Conservation (phyloP, 305 asterid genomes). For the Fraxinus platypoda region DNA sequence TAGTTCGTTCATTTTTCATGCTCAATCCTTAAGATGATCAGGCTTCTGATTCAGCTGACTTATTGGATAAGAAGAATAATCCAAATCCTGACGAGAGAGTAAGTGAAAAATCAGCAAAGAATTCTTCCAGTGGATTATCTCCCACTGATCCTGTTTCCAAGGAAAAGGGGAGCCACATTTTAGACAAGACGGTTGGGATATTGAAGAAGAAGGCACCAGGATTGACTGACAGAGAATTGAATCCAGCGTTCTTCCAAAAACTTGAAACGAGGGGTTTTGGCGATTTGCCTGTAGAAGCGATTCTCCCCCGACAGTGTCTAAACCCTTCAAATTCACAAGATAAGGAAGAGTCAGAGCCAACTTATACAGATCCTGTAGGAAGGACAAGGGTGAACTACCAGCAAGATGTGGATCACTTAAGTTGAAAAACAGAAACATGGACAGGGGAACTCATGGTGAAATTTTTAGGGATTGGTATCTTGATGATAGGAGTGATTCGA, state of each 20-base stretch:
- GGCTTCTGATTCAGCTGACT: conserved; percentile 58
- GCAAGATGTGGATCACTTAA: conserved; percentile 33
- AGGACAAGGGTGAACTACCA: conserved; percentile 41
- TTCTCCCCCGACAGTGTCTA: conserved; percentile 74
- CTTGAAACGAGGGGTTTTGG: conserved; percentile 79
- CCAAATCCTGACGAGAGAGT: conserved; percentile 46
- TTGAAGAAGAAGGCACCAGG: conserved; percentile 85
- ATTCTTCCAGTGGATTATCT: conserved; percentile 51
- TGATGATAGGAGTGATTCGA: conserved; percentile 40
- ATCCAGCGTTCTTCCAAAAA: conserved; percentile 95
- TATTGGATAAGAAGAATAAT: conserved; percentile 47
- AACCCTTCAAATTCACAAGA: conserved; percentile 53
- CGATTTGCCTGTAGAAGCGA: conserved; percentile 94
- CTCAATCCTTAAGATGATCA: conserved; percentile 58
- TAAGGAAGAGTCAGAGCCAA: conserved; percentile 57
- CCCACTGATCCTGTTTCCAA: conserved; percentile 50
- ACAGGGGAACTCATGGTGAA: conserved; percentile 45
- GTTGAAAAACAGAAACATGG: conserved; percentile 32
- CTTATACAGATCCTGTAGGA: conserved; percentile 43
- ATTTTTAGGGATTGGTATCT: conserved; percentile 2
- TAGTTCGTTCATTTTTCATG: conserved; percentile 19
- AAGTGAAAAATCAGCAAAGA: conserved; percentile 45
- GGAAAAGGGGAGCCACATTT: conserved; percentile 57
- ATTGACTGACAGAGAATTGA: conserved; percentile 80
- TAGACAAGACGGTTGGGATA: conserved; percentile 88